These are phyloP conservation scores for Jimgerdemannia lactiflua DNA, from an alignment of 192 early-diverging fungal species.

Conservation along the genomic window DNA sequence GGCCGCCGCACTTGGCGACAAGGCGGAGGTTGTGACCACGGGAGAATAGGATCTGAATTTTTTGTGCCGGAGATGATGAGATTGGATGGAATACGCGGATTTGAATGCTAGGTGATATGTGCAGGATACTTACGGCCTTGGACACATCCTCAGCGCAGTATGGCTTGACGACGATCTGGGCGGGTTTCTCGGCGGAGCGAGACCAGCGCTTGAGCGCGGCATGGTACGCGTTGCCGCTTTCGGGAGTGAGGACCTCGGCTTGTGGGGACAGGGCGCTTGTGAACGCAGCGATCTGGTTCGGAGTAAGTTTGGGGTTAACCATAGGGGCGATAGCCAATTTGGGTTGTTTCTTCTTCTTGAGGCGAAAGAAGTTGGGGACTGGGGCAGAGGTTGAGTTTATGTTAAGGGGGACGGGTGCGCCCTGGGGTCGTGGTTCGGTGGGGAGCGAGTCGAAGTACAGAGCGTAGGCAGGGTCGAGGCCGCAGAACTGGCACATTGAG, in stretches of 20 bases:
- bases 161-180: constrained; percentile 14
- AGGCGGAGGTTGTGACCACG: constrained; percentile 17
- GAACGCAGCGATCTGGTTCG: constrained; percentile 13
- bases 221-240: constrained; percentile 5
- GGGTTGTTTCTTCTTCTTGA: constrained; percentile 11
- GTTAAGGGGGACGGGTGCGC: background rate
- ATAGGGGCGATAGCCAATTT: constrained; percentile 1
- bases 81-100: background rate
- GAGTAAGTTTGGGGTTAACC: constrained; percentile 4
- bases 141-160: constrained; percentile 19
- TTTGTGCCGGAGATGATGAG: background rate
- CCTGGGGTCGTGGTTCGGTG: background rate
- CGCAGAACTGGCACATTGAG: constrained; percentile 29
- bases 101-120: too few species aligned
- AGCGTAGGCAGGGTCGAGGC: constrained; percentile 22
- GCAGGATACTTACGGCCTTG: constrained; percentile 12
- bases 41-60: constrained; percentile 19
- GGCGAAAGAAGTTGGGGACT: constrained; percentile 22
- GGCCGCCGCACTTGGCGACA: constrained; percentile 24
- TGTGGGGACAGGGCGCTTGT: constrained; percentile 1
- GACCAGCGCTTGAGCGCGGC: constrained; percentile 18
- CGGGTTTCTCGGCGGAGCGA: constrained; percentile 10
- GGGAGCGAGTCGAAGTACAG: constrained; percentile 15
- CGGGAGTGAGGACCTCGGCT: constrained; percentile 12
- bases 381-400: background rate